Base-by-base conservation (phyloP, 1,284 basidiomycete species). In the Cerrena zonata region DNA sequence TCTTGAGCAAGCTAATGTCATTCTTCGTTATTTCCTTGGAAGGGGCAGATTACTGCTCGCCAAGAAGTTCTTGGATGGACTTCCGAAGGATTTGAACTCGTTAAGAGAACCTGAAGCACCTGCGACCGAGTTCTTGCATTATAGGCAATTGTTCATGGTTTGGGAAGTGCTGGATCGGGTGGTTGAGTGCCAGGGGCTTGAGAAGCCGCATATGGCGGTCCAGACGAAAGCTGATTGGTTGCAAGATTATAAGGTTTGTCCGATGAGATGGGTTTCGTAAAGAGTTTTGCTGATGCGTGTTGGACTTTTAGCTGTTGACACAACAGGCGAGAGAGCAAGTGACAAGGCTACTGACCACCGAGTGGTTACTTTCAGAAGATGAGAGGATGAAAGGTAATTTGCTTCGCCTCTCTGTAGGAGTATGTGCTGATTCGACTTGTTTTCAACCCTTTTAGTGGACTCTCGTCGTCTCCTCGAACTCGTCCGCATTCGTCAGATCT, bases 401-500 rank as follows among this genome's bases (percentile, higher is more conserved):
- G 5, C 24, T 5, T 38, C n/a, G 7, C 18, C 10, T 40, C 39
- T 10, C 10, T 11, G 26, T 19, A 15, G 19, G 27, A 5, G 19
- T 15, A 41, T 41, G 12, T 22, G 25, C 22, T 25, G 11, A 10
- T 41, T 41, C 15, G n/a, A n/a, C 13, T 23, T 15, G 12, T 19
- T 36, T 39, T 45, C 26, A 37, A 25, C 19, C 4, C 11, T 10
- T 30, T 4, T 38, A 54, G 23, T 58, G 78, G 80, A 72, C 44
- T 78, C 86, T 47, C 77, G 76, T 11, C 75, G 90, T 12, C 70
- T 73, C 19, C 72, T 73, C 23, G 91, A 96, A 58, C 78, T 96
- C 46, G 70, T 77, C 2, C 79, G 88, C 21, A 90, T 97, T 51
- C 81, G 94, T 26, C 86, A 91, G 59, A 85, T 94, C 34, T 95